A percentile compares a stretch with the other conserved stretches of the same genome.
These are phyloP conservation scores for Silene coronaria DNA, from an alignment of 179 eudicot species.

Conservation along the genomic window DNA sequence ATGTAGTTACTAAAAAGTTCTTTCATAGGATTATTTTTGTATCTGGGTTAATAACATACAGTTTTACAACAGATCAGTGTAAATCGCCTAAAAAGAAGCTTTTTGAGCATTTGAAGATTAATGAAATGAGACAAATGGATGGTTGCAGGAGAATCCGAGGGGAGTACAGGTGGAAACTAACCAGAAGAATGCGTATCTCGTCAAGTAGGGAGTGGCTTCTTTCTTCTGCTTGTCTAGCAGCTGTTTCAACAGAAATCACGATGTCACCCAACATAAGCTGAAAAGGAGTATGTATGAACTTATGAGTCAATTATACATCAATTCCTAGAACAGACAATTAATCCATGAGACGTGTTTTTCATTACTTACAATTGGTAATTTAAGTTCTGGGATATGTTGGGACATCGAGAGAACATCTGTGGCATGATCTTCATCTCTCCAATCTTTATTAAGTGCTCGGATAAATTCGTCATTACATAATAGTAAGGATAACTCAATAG, in stretches of 20 bases:
- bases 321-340: not conserved
- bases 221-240: constrained; percentile 88
- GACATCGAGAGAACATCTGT: constrained; percentile 99
- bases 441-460: constrained; percentile 73
- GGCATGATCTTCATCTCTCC: constrained; percentile 92
- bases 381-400: constrained; percentile 83
- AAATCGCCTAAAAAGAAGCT: too few relatives aligned
- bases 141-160: not conserved
- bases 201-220: constrained; percentile 85
- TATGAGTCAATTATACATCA: constrained; percentile 19
- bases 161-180: constrained; percentile 30
- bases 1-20: too few relatives aligned
- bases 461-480: constrained; percentile 89
- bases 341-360: not conserved
- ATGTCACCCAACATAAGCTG: constrained; percentile 98
- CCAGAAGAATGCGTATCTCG: constrained; percentile 88
- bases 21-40: too few relatives aligned
- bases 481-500: constrained; percentile 71
- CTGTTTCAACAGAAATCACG: constrained; percentile 90
- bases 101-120: too few relatives aligned
- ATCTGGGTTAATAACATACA: too few relatives aligned
- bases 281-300: constrained; percentile 21
- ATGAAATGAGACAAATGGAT: too few relatives aligned
- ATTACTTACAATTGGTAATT: constrained; percentile 65
- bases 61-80: too few relatives aligned